Evolutionary conservation across 2,329 filamentous ascomycete species (phyloP), one percentile per base, ranked within the genome.

Genomic region (Lachnellula subtilissima): DNA sequence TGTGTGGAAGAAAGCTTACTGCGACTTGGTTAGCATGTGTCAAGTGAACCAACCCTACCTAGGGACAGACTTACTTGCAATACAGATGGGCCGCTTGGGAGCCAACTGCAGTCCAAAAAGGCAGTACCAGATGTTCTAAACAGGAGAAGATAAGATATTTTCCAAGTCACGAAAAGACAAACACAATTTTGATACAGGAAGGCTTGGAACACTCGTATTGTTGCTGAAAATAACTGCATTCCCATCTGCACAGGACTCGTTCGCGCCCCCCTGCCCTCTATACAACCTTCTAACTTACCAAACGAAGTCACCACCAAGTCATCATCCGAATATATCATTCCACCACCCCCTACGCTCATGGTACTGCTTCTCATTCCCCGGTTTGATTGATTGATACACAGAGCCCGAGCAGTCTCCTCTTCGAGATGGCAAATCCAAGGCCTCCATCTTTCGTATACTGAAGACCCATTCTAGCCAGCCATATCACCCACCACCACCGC

Each of bases 171-270:
- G 42, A 23, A 7, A 45, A 40, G 12, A 5, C 17, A 23, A 23
- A 45, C 8, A 45, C 22, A 19, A 7, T 12, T 12, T 11, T 23
- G 11, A 45, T 45, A 6, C 2, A 52, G 42, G 59, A 43, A 51
- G 62, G 61, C 48, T 61, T 59, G 57, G 59, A 62, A 57, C 55
- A 61, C 53, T 64, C 60, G 55, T 66, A 65, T 64, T 62, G 52
- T 64, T 63, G 59, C 60, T 64, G 56, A 64, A 64, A 66, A 63
- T 64, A 58, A 60, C 58, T 45, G 54, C 47, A 54, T 58, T 48
- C 56, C 52, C 50, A 36, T 46, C 40, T 45, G 42, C 6, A 47
- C 51, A 47, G 46, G 55, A 35, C 47, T 23, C 35, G 32, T 17
- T 23, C 50, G 45, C 48, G 40, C 17, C 48, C 52, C 53, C 52